These are phyloP conservation scores for Exsudoporus floridanus DNA, from an alignment of 1,284 basidiomycete species.

Conservation along the genomic window DNA sequence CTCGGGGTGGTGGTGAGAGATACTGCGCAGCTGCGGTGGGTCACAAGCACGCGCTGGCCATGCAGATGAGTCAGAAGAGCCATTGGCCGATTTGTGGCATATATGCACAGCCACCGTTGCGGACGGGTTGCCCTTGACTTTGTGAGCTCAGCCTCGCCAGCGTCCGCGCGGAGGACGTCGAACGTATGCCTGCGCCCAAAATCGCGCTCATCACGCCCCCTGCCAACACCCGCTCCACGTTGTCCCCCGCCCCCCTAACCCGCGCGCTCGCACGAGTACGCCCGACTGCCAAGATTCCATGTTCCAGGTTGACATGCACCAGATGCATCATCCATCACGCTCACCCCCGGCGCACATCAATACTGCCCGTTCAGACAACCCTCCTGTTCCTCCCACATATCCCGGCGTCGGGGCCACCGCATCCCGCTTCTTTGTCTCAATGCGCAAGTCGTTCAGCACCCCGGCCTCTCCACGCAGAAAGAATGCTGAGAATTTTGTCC, in stretches of 20 bases:
- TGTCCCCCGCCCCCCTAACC: background rate
- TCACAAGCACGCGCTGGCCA: no score
- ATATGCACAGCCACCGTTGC: slow-evolving; percentile 13
- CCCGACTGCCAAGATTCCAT: background rate
- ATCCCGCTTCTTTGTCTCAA: slow-evolving; percentile 33
- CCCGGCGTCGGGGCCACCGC: slow-evolving; percentile 23
- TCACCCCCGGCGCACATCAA: slow-evolving; percentile 17
- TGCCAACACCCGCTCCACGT: slow-evolving; percentile 1
- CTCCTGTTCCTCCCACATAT: background rate
- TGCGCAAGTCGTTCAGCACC: slow-evolving; percentile 32
- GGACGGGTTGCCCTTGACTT: background rate
- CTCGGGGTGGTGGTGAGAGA: no score
- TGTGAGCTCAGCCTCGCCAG: background rate
- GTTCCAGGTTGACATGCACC: slow-evolving; percentile 6
- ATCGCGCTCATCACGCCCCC: background rate
- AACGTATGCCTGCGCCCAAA: slow-evolving; percentile 13
- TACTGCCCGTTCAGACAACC: background rate
- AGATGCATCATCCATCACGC: slow-evolving; percentile 21
- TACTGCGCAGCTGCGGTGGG: background rate
- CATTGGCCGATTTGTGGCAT: background rate
- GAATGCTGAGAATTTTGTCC: slow-evolving; percentile 15
- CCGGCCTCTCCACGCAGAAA: slow-evolving; percentile 24
- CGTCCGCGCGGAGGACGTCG: slow-evolving; percentile 1
- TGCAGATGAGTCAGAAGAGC: slow-evolving; percentile 1
- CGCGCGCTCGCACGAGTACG: background rate